phyloP scores from a whole-genome alignment of 2,329 filamentous ascomycete species.

The Westerdykella ornata region DNA sequence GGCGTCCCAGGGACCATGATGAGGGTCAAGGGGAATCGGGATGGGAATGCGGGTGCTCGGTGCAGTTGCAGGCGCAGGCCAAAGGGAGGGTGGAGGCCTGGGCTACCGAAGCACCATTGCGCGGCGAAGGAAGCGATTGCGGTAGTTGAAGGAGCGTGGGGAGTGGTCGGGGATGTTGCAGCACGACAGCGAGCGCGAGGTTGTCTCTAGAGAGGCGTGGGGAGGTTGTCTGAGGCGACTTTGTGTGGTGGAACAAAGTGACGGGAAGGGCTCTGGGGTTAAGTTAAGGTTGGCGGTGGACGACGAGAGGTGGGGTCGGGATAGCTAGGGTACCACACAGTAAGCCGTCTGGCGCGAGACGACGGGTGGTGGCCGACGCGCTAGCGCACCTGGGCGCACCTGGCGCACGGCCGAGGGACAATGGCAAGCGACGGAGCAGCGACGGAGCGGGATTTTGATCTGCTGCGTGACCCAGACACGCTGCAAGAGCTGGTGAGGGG shows the following conservation, averaged over 20 bases:
- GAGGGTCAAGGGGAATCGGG: conserved; percentile 7
- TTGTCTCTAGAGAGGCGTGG: too few species aligned
- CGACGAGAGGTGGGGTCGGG: conserved; percentile 5
- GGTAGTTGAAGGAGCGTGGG: conserved; percentile 12
- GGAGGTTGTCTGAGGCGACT: too few species aligned
- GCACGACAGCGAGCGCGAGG: conserved; percentile 2
- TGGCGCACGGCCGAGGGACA: too few species aligned
- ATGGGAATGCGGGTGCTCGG: conserved; percentile 4
- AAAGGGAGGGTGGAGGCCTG: conserved; percentile 9
- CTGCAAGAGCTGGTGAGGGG: too few species aligned
- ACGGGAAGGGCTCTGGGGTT: conserved; percentile 1
- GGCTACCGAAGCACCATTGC: conserved; percentile 24
- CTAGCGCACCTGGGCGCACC: too few species aligned
- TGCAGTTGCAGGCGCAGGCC: conserved; percentile 9
- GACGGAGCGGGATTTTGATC: too few species aligned
- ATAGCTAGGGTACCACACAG: conserved; percentile 1
- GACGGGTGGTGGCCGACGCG: too few species aligned
- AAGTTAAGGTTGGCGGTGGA: not conserved
- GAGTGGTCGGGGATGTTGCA: conserved; percentile 1
- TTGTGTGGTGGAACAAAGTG: conserved; percentile 6
- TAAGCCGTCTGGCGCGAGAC: not conserved
- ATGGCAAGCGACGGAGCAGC: too few species aligned
- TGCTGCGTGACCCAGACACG: too few species aligned
- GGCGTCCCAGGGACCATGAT: conserved; percentile 31
- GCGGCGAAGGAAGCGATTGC: conserved; percentile 21